Evolutionary conservation across 2,329 filamentous ascomycete species (phyloP).

Genomic region (Neoscytalidium dimidiatum): DNA sequence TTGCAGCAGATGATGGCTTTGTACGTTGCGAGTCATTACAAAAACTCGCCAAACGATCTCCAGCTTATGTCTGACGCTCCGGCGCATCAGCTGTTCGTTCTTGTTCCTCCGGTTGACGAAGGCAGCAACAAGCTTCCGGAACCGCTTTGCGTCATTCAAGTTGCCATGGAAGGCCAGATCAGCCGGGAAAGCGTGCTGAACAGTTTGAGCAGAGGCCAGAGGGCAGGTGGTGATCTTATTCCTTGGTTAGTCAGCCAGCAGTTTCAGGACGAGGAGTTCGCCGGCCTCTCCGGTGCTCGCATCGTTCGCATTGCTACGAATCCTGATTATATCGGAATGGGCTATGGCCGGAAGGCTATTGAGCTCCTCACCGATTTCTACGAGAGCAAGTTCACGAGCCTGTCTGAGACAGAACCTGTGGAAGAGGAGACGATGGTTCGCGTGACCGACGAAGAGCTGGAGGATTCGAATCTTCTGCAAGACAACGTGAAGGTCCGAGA

Average conservation of each 20-base stretch:
- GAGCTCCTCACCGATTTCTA: slow-evolving; percentile 90
- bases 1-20: slow-evolving; percentile 97
- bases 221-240: slow-evolving; percentile 89
- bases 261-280: slow-evolving; percentile 97
- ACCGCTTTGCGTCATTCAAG: slow-evolving; percentile 91
- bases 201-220: slow-evolving; percentile 82
- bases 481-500: slow-evolving; percentile 89
- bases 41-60: slow-evolving; percentile 97
- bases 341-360: slow-evolving; percentile 87
- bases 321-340: slow-evolving; percentile 88
- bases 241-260: slow-evolving; percentile 98
- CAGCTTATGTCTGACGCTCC: slow-evolving; percentile 98
- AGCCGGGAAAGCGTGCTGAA: slow-evolving; percentile 90
- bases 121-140: slow-evolving; percentile 80
- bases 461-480: slow-evolving; percentile 72
- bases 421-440: slow-evolving; percentile 66
- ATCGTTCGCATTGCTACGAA: slow-evolving; percentile 95
- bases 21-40: slow-evolving; percentile 96
- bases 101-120: slow-evolving; percentile 82
- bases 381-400: slow-evolving; percentile 83
- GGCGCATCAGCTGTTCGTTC: slow-evolving; percentile 92
- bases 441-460: slow-evolving; percentile 80
- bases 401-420: slow-evolving; percentile 70
- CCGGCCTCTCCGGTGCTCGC: slow-evolving; percentile 85
- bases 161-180: slow-evolving; percentile 92